Evolutionary conservation across 2,329 filamentous ascomycete genomes (phyloP).

Genomic region (Verticillium albo-atrum): DNA sequence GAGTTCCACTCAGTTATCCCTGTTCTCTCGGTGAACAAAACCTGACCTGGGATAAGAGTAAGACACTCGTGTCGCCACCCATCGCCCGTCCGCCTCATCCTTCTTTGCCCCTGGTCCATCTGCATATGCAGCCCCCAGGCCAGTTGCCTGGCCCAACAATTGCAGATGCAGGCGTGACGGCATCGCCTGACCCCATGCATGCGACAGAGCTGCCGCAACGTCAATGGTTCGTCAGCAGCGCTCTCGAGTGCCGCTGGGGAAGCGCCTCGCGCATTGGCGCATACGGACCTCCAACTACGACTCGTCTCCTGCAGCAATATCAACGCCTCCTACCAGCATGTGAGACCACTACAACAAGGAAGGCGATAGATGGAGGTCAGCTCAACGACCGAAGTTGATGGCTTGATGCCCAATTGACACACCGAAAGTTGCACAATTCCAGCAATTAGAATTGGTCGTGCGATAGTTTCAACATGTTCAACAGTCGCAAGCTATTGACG

Average conservation of each 20-base stretch:
- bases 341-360: background rate
- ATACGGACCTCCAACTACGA: background rate
- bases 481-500: too few species aligned
- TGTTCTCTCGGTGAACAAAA: background rate
- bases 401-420: too few species aligned
- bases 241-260: background rate
- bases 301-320: background rate
- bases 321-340: background rate
- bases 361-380: background rate
- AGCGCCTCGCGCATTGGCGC: background rate
- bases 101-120: background rate
- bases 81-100: background rate
- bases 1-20: background rate
- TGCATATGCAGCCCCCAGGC: background rate
- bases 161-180: background rate
- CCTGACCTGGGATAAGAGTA: background rate
- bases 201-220: background rate
- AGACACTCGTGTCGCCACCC: background rate
- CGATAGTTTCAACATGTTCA: too few species aligned
- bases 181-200: background rate
- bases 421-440: too few species aligned
- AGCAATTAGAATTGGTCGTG: too few species aligned
- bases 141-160: background rate
- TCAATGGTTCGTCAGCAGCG: background rate
- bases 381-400: too few species aligned